phyloP scores from a whole-genome alignment of 2,329 filamentous ascomycete species.

The Penicillium sp. region DNA sequence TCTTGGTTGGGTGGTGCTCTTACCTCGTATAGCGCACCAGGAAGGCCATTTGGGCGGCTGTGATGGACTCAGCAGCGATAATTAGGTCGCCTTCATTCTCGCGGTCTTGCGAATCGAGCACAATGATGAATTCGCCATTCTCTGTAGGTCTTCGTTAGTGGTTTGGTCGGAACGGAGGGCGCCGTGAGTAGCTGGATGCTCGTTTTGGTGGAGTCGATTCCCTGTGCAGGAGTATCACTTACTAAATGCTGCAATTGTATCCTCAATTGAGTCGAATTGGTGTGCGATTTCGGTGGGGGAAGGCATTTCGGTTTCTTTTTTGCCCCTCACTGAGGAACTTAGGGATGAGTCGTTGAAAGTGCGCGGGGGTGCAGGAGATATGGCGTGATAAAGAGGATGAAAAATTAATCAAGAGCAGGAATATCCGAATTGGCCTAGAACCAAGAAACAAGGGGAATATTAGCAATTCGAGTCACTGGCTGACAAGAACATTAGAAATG shows the following conservation, averaged over 20 bases:
- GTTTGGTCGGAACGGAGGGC: neutral
- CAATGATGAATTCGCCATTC: slow-evolving; percentile 88
- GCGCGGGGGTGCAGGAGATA: neutral
- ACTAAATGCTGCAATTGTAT: slow-evolving; percentile 45
- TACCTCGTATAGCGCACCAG: slow-evolving; percentile 81
- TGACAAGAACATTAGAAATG: slow-evolving; percentile 29
- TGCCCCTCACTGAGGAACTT: slow-evolving; percentile 29
- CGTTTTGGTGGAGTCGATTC: neutral
- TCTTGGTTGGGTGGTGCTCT: slow-evolving; percentile 6
- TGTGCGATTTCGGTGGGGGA: slow-evolving; percentile 35
- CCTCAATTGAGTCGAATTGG: slow-evolving; percentile 45
- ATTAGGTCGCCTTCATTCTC: slow-evolving; percentile 99
- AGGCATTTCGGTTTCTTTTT: slow-evolving; percentile 31
- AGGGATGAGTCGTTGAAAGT: slow-evolving; percentile 4
- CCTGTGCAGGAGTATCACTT: slow-evolving; percentile 20
- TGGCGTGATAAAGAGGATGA: neutral
- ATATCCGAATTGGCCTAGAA: neutral
- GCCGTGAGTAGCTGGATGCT: neutral
- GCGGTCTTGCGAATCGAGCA: slow-evolving; percentile 86
- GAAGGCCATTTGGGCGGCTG: slow-evolving; percentile 90
- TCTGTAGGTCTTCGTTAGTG: slow-evolving; percentile 46
- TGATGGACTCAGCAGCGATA: slow-evolving; percentile 82
- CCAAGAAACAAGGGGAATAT: neutral
- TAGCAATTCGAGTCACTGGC: slow-evolving; percentile 14
- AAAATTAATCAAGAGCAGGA: neutral